Conservation (phyloP, 805 yeast species). For the Metschnikowia cerradonensis region DNA sequence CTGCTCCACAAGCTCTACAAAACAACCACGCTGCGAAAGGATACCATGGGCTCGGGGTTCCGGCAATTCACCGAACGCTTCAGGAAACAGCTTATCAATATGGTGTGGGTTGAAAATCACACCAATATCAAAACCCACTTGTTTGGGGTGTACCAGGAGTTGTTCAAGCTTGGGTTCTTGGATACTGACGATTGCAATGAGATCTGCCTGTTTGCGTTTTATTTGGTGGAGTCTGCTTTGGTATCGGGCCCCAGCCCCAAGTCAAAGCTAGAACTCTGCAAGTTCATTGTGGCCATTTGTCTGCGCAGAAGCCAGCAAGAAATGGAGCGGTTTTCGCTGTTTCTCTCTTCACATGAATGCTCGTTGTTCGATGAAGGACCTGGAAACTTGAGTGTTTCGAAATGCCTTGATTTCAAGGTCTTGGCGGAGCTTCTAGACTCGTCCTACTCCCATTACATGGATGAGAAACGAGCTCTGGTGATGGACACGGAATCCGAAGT, state of each 20-base stretch:
- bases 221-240: constrained; percentile 9
- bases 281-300: constrained; percentile 47
- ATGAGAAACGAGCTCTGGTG: constrained; percentile 1
- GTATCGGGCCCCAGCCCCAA: constrained; percentile 17
- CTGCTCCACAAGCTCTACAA: constrained; percentile 49
- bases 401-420: constrained; percentile 21
- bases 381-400: constrained; percentile 18
- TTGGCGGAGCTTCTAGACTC: constrained; percentile 14
- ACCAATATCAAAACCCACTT: constrained; percentile 49
- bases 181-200: constrained; percentile 49
- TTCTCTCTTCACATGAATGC: constrained; percentile 27
- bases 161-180: constrained; percentile 58
- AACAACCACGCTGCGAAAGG: constrained; percentile 16
- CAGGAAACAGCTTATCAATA: constrained; percentile 59
- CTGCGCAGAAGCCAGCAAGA: constrained; percentile 35
- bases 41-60: constrained; percentile 51
- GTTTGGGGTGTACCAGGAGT: constrained; percentile 48
- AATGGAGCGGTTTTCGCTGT: constrained; percentile 30
- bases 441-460: constrained; percentile 10
- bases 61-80: constrained; percentile 77
- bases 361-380: constrained; percentile 22
- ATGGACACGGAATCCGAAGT: background rate
- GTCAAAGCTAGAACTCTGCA: constrained; percentile 47
- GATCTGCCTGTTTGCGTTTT: constrained; percentile 20
- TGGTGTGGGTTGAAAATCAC: constrained; percentile 46